Base-by-base conservation (phyloP, 1,284 basidiomycete genomes). In the Boletus semigastroideus region DNA sequence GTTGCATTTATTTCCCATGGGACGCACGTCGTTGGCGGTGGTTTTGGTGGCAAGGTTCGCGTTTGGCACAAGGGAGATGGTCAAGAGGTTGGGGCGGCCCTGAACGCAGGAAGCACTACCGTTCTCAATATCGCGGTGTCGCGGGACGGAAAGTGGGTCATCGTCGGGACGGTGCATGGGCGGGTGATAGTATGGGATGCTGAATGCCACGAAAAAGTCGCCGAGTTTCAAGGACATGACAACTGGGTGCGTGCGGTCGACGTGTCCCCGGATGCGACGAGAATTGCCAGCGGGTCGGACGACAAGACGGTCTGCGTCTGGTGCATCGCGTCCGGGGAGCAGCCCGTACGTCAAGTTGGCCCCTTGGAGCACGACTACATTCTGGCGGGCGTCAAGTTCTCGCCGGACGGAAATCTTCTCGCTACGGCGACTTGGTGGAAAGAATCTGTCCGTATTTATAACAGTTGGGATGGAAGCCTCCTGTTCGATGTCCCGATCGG, bases 191-290 rank as follows among this genome's bases (percentile, higher is more conserved):
- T 55, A 19, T 55, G 54, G 54, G 34, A 52, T 11, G 48, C 17
- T 13, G 41, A 56, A 14, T n/a, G 19, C 28, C 44, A 14, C 20
- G 37, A 56, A 20, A 55, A 44, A 17, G 48, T 47, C 16, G 5
- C 20, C 44, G 53, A 51, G 38, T 40, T 55, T 11, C 30, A 45
- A 5, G 54, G 27, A 8, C 53, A 56, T 11, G 10, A 6, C 14
- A 33, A 34, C 14, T 53, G 38, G 51, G 52, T 53, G 43, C 51
- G 51, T 42, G 52, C 52, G 9, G 51, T 53, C 9, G 52, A 53
- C 9, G 28, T 53, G 11, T 53, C 52, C 28, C 43, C 33, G 4
- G 52, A 53, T 28, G n/a, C 13, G 43, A 46, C 34, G 28, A 31
- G 22, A n/a, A 31, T 53, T 5, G 52, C 43, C 20, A 54, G 51